Evolutionary conservation across 441 rosid genomes (phyloP).

Genomic region (Adansonia grandidieri): DNA sequence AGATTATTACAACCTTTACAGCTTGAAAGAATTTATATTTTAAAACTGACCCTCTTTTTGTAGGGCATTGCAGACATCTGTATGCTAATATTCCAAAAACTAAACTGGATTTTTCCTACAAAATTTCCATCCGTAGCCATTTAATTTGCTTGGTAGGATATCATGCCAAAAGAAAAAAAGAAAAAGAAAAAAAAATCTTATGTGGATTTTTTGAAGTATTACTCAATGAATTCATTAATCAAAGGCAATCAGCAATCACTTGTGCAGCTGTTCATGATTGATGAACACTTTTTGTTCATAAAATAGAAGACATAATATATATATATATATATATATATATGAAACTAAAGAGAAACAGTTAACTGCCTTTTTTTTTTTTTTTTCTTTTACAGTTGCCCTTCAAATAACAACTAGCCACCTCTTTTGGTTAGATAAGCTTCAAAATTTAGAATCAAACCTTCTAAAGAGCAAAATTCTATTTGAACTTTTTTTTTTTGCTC

Average conservation of each 20-base stretch:
- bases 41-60: conserved; percentile 10
- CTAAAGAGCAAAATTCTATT: conserved; percentile 3
- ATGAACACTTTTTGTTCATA: conserved; percentile 1
- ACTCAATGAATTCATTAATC: background rate
- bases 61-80: conserved; percentile 8
- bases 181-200: background rate
- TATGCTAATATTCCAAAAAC: conserved; percentile 1
- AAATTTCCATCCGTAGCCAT: background rate
- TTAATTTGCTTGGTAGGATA: background rate
- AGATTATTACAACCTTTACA: conserved; percentile 36
- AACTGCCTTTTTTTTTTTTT: background rate
- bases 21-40: conserved; percentile 24
- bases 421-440: background rate
- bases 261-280: conserved; percentile 26
- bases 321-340: background rate
- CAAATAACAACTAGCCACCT: background rate
- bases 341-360: conserved; percentile 7
- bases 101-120: conserved; percentile 16
- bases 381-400: background rate
- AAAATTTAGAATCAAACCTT: background rate
- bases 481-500: background rate
- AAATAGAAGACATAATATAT: background rate
- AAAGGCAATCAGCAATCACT: conserved; percentile 19
- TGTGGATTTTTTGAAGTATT: conserved; percentile 12
- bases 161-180: background rate